Evolutionary conservation across 2,329 filamentous ascomycete genomes (phyloP), one percentile per base, ranked within the genome.

Genomic region (Parastagonospora nodorum): DNA sequence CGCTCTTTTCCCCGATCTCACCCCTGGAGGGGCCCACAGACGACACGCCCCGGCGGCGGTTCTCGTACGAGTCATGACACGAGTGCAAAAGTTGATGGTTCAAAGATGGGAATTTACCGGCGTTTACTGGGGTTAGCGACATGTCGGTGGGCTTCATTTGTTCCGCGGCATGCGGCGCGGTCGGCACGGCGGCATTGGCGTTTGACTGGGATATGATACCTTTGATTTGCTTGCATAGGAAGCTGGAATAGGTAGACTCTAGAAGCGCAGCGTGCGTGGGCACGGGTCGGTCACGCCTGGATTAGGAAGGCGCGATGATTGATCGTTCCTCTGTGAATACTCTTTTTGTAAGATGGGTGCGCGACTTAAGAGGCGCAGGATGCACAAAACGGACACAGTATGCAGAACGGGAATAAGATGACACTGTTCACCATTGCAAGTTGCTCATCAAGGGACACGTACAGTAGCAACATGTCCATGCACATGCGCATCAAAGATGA

Each of bases 41-140:
- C 14, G 64, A 66, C 30, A 57, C 50, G 36, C 66, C 64, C 28
- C 57, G 71, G 44, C 67, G 70, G 58, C 66, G 72, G 7, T 74
- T 74, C 50, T 74, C 72, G 44, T 74, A 74, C 62, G 71, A 74
- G 59, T 66, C 58, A 69, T 72, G 63, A 72, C 33, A 30, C 30
- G 43, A 40, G 36, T 38, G 37, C 37, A 61, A 57, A 62, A 62
- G 49, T 47, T 51, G 35, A 32, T 32, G 44, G 10, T 47, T 50
- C 40, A 38, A 50, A 45, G 48, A 53, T 33, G 48, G 52, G 29
- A 48, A 41, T 42, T 42, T 44, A 47, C 35, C 36, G 47, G 53
- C 47, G 44, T 55, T 58, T 53, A 36, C 29, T 48, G 47, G 46
- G 50, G 24, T 49, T 39, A 29, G 32, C 32, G 32, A 37, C 12